Percentiles rank a stretch among this genome's conserved stretches.
phyloP scores from a whole-genome alignment of 2,329 filamentous ascomycete species.

The Allantophomopsis lycopodina region DNA sequence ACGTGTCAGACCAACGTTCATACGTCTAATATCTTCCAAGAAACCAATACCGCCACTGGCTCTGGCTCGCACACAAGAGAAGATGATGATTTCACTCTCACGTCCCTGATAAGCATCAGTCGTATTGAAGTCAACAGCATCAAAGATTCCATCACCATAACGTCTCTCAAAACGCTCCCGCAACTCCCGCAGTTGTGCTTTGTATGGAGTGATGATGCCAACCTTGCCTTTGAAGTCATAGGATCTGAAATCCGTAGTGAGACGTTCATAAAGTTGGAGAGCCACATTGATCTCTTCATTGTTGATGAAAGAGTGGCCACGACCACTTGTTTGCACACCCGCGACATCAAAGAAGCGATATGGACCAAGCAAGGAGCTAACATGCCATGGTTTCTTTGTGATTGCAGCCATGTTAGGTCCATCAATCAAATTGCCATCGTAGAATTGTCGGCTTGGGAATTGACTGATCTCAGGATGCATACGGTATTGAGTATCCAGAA shows the following conservation, averaged over 20 bases:
- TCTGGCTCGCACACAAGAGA: slow-evolving; percentile 91
- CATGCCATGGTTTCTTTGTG: slow-evolving; percentile 74
- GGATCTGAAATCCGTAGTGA: slow-evolving; percentile 56
- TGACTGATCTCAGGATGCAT: slow-evolving; percentile 96
- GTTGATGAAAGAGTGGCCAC: slow-evolving; percentile 85
- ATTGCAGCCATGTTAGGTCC: slow-evolving; percentile 70
- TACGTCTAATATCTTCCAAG: slow-evolving; percentile 93
- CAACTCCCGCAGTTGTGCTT: slow-evolving; percentile 75
- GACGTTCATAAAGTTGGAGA: slow-evolving; percentile 68
- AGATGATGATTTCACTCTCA: slow-evolving; percentile 96
- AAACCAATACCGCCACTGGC: slow-evolving; percentile 95
- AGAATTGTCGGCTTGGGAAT: slow-evolving; percentile 87
- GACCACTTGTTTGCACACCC: slow-evolving; percentile 73
- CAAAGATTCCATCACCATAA: slow-evolving; percentile 64
- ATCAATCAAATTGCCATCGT: slow-evolving; percentile 76
- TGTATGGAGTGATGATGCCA: slow-evolving; percentile 96
- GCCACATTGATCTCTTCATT: slow-evolving; percentile 76
- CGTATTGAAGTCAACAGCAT: slow-evolving; percentile 90
- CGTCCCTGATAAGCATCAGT: slow-evolving; percentile 96
- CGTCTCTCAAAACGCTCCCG: slow-evolving; percentile 57
- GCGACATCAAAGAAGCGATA: slow-evolving; percentile 97
- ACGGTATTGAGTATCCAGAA: slow-evolving; percentile 95
- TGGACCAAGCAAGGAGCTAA: slow-evolving; percentile 66
- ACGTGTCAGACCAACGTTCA: slow-evolving; percentile 97
- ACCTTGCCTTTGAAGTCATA: slow-evolving; percentile 71